A percentile compares a stretch with the other conserved stretches of the same genome.
phyloP scores from a whole-genome alignment of 1,139 yeast species.

The Nakaseomyces delphensis region DNA sequence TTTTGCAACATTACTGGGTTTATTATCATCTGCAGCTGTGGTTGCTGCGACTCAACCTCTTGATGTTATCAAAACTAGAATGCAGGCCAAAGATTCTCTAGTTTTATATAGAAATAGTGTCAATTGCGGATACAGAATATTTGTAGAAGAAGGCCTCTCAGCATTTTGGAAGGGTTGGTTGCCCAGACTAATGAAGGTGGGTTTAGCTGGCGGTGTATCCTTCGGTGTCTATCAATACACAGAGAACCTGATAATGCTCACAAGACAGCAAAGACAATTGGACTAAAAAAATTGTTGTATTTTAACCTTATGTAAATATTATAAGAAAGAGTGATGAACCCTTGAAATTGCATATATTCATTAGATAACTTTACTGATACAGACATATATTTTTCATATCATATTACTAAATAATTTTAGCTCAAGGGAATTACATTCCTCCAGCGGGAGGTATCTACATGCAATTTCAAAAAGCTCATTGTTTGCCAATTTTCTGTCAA shows the following conservation, averaged over 20 bases:
- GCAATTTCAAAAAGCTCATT: conserved; percentile 19
- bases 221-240: conserved; percentile 59
- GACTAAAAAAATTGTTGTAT: neutral
- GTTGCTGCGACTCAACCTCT: conserved; percentile 81
- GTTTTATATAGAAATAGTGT: conserved; percentile 54
- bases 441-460: conserved; percentile 20
- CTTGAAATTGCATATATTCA: conserved; percentile 2
- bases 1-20: conserved; percentile 48
- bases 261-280: conserved; percentile 19
- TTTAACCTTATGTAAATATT: neutral
- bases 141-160: conserved; percentile 55
- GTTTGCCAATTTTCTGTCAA: neutral
- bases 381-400: neutral
- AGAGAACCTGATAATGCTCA: conserved; percentile 34
- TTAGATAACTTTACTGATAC: neutral
- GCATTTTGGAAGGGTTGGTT: conserved; percentile 71
- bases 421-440: conserved; percentile 24
- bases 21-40: conserved; percentile 54
- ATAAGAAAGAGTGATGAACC: neutral
- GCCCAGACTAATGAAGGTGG: conserved; percentile 71
- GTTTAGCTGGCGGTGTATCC: conserved; percentile 72
- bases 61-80: conserved; percentile 80
- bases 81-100: conserved; percentile 61
- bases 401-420: conserved; percentile 13
- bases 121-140: conserved; percentile 63